These are phyloP conservation scores for Yarrowia deformans DNA, from an alignment of 805 yeast genomes.

Conservation along the genomic window DNA sequence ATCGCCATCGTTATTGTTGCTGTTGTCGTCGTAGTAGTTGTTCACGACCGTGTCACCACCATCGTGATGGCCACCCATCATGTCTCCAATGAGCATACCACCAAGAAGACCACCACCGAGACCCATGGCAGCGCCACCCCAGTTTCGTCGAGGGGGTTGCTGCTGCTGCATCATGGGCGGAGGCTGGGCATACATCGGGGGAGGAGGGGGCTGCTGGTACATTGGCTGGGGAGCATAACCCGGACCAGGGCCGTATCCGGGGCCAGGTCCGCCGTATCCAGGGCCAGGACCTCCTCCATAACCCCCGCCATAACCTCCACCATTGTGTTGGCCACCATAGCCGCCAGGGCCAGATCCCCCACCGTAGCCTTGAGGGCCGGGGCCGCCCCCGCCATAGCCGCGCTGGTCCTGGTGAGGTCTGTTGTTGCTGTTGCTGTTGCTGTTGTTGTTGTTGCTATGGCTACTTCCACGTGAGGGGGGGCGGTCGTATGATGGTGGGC, in stretches of 20 bases:
- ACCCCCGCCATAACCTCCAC: conserved; percentile 34
- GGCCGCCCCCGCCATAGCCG: conserved; percentile 45
- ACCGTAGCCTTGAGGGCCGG: conserved; percentile 2
- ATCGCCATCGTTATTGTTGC: conserved; percentile 46
- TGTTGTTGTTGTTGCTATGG: conserved; percentile 44
- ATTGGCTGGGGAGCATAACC: conserved; percentile 47
- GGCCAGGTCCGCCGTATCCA: conserved; percentile 25
- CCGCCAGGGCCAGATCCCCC: conserved; percentile 38
- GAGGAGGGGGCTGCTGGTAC: conserved; percentile 48
- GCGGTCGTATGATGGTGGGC: conserved; percentile 43
- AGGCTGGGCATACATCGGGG: conserved; percentile 37
- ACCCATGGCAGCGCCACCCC: conserved; percentile 55
- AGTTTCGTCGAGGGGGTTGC: conserved; percentile 50
- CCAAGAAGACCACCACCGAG: conserved; percentile 70
- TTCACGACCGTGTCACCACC: conserved; percentile 49
- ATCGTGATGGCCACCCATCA: conserved; percentile 57
- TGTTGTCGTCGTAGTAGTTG: conserved; percentile 50
- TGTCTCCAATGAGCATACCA: conserved; percentile 61
- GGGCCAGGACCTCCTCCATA: conserved; percentile 44
- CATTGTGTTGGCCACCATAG: conserved; percentile 32
- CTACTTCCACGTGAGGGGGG: conserved; percentile 44
- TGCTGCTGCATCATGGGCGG: conserved; percentile 50
- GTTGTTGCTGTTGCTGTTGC: conserved; percentile 45
- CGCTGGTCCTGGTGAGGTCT: conserved; percentile 46
- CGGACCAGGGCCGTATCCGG: conserved; percentile 41